Base-by-base conservation (phyloP, 257 asterid genomes). In the Cynanchum wilfordii region DNA sequence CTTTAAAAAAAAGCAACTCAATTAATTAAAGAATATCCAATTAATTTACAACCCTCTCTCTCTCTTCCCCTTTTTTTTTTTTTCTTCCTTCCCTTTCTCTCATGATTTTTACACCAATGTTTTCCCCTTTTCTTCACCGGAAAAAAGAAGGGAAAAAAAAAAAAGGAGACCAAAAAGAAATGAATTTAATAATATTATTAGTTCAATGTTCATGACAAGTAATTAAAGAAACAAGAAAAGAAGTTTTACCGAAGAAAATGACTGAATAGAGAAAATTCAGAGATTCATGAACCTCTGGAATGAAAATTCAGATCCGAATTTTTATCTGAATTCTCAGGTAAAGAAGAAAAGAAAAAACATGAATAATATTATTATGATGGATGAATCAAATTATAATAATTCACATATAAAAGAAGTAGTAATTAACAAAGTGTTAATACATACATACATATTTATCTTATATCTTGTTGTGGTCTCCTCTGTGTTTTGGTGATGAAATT, bases 351-450 rank as follows among this genome's bases (percentile, higher is more conserved):
- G 12, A 49, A 7, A 36, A 3, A 8, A 1, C 24, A 40, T 19
- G n/a, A 29, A 47, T 4, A 19, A 8, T 42, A 42, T 42, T 42
- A 42, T 42, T 42, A 42, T 8, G 47, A 55, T 62, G 62, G 66
- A 71, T 75, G 57, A 75, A 80, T 33, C 38, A 33, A 33, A 33
- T 33, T 33, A 80, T 69, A 73, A 80, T 69, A 73, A 69, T 76
- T 55, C 55, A 40, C 68, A 57, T 58, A 36, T 68, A 3, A 68
- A 22, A 74, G 25, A 49, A 49, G 13, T 10, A 52, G 2, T 1
- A 52, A 50, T 55, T 51, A 40, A 29, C 15, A 65, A 44, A 16
- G 64, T 15, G 75, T 74, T 64, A 71, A 57, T 66, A 77, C 62
- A 72, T 55, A 24, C 73, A 72, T 49, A 65, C 19, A 15, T 13